Conservation (phyloP, 345 rosid species). For the Camelina sativa region DNA sequence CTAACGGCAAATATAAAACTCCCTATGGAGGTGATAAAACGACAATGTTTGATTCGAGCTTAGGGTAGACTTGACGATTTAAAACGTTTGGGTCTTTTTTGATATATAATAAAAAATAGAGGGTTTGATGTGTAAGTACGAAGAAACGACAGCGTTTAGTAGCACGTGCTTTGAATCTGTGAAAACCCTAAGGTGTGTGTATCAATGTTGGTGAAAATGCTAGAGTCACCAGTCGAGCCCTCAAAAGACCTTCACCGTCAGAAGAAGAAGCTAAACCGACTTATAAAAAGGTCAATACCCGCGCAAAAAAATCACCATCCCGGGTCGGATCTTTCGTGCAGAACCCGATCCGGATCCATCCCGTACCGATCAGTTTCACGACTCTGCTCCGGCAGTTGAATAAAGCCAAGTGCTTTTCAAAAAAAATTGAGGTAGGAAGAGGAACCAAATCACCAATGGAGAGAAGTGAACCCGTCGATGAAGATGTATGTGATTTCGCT, state of each 20-base stretch:
- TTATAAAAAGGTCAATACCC: slow-evolving; percentile 37
- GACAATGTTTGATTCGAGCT: not conserved
- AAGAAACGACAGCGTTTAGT: slow-evolving; percentile 10
- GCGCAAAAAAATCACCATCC: slow-evolving; percentile 29
- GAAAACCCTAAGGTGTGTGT: slow-evolving; percentile 40
- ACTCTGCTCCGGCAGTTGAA: slow-evolving; percentile 11
- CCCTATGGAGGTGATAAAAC: no score
- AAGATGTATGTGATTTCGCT: slow-evolving; percentile 39
- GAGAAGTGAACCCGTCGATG: slow-evolving; percentile 35
- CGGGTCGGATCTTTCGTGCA: slow-evolving; percentile 42
- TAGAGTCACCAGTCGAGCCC: slow-evolving; percentile 53
- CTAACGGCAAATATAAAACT: no score
- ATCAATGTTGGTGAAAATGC: slow-evolving; percentile 40
- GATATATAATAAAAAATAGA: slow-evolving; percentile 5
- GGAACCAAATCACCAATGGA: slow-evolving; percentile 34
- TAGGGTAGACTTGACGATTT: not conserved
- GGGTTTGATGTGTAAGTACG: not conserved
- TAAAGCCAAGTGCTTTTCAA: slow-evolving; percentile 6
- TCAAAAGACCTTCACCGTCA: slow-evolving; percentile 44
- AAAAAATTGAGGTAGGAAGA: slow-evolving; percentile 21
- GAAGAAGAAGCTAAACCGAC: slow-evolving; percentile 34
- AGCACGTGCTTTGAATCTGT: slow-evolving; percentile 34
- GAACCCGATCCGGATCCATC: slow-evolving; percentile 36
- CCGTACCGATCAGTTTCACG: slow-evolving; percentile 14
- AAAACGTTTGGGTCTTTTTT: not conserved